Base-by-base conservation (phyloP, 352 stramenopile species). In the Phytophthora cactorum region DNA sequence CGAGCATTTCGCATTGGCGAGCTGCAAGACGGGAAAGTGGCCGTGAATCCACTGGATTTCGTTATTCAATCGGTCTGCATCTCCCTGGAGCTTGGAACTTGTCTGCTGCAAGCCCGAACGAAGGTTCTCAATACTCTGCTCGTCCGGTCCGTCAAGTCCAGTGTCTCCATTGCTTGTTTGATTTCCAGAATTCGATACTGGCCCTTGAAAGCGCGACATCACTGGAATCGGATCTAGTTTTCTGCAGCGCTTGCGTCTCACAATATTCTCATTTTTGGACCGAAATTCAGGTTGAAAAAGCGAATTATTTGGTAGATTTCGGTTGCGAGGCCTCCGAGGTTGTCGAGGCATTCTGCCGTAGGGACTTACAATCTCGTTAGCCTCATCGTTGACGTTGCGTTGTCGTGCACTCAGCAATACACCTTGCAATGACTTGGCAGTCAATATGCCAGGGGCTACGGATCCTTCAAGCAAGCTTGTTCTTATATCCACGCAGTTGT, bases 31-130 rank as follows among this genome's bases (percentile, higher is more conserved):
- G 0, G 83, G 83, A 11, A 90, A 78, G 46, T 91, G 80, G 2
- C 68, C 49, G 28, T 87, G 79, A 59, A 91, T 91, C 81, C 83
- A 91, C 64, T 83, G 64, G 31, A 91, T 75, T 59, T 91, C 79
- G 28, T 34, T 43, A 11, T 67, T 54, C 11, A 90, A 59, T n/a
- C 73, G 43, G 32, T 55, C 56, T 14, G 27, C 36, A 5, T 59
- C 53, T n/a, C n/a, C 53, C 11, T 53, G 39, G 14, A 59, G 58
- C 44, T 59, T 51, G 4, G 43, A 39, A n/a, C n/a, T 63, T 14
- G 47, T 57, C 14, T 66, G 59, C 2, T 32, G 46, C 25, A 70
- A 60, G 6, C 56, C 54, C 14, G 34, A 59, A 39, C 66, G 66
- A 59, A 74, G 62, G 0, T n/a, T 34, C 7, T 53, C 54, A 10